Percentiles rank a stretch among this genome's conserved stretches.
Conservation (phyloP, 1,284 basidiomycete species). For the Marasmius sp. region DNA sequence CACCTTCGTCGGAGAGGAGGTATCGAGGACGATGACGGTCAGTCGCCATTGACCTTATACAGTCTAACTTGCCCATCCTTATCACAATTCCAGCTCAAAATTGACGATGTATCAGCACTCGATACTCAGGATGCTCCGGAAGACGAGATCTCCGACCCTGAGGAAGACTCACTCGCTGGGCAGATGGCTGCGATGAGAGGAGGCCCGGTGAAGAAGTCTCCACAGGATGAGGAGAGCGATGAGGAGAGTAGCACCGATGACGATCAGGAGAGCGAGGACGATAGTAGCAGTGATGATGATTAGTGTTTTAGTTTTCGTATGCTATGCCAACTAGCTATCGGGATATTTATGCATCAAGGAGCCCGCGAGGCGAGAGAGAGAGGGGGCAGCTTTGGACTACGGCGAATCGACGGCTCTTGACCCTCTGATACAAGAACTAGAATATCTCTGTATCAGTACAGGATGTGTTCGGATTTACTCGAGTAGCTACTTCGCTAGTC, state of each 20-base stretch:
- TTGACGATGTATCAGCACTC: slow-evolving; percentile 70
- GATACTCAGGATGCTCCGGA: slow-evolving; percentile 65
- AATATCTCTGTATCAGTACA: too few relatives aligned
- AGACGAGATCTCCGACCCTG: slow-evolving; percentile 94
- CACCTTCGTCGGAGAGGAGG: slow-evolving; percentile 85
- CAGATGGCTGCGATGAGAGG: slow-evolving; percentile 99
- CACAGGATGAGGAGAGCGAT: slow-evolving; percentile 49
- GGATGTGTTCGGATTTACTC: too few relatives aligned
- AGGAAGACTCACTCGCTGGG: slow-evolving; percentile 93
- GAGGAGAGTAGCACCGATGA: slow-evolving; percentile 40
- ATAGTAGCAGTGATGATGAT: slow-evolving; percentile 40
- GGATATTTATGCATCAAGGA: too few relatives aligned
- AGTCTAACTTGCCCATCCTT: background rate
- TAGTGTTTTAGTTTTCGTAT: slow-evolving; percentile 19
- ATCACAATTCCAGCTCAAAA: slow-evolving; percentile 60
- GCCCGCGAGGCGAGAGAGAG: too few relatives aligned
- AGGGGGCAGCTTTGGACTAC: too few relatives aligned
- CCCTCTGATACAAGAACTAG: too few relatives aligned
- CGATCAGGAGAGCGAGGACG: slow-evolving; percentile 33
- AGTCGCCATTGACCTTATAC: slow-evolving; percentile 26
- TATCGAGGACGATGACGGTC: slow-evolving; percentile 71
- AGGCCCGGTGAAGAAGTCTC: slow-evolving; percentile 76
- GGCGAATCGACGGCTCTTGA: too few relatives aligned
- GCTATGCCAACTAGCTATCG: too few relatives aligned
- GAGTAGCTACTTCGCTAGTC: too few relatives aligned